Percentiles rank a stretch among this genome's conserved stretches.
These are phyloP conservation scores for Cokeromyces recurvatus DNA, from an alignment of 371 early-diverging fungal genomes.

Conservation along the genomic window DNA sequence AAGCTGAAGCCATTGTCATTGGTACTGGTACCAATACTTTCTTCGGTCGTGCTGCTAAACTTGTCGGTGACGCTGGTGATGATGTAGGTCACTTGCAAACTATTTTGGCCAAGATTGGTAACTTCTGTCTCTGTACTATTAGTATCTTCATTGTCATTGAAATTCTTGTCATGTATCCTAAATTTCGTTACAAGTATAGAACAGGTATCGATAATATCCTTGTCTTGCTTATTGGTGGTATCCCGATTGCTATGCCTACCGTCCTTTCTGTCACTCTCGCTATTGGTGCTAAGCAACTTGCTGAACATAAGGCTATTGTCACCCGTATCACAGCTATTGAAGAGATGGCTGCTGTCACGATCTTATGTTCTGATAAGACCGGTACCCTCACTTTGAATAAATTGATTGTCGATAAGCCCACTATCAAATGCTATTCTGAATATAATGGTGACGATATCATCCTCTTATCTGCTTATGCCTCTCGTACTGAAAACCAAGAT, in stretches of 20 bases:
- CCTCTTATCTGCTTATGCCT: slow-evolving; percentile 64
- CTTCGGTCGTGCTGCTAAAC: slow-evolving; percentile 87
- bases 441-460: slow-evolving; percentile 56
- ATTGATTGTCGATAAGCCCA: slow-evolving; percentile 69
- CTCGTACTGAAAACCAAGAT: slow-evolving; percentile 71
- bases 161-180: slow-evolving; percentile 78
- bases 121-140: slow-evolving; percentile 74
- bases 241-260: slow-evolving; percentile 80
- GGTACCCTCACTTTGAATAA: slow-evolving; percentile 95
- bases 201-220: slow-evolving; percentile 71
- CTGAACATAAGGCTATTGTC: slow-evolving; percentile 91
- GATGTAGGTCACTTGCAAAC: slow-evolving; percentile 89
- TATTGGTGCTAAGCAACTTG: slow-evolving; percentile 91
- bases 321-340: slow-evolving; percentile 87
- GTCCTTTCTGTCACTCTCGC: slow-evolving; percentile 92
- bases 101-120: slow-evolving; percentile 88
- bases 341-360: slow-evolving; percentile 89
- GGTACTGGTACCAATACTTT: slow-evolving; percentile 85
- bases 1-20: slow-evolving; percentile 85
- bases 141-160: slow-evolving; percentile 71
- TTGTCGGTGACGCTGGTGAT: slow-evolving; percentile 74
- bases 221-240: slow-evolving; percentile 78
- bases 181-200: slow-evolving; percentile 68
- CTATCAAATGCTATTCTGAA: slow-evolving; percentile 61
- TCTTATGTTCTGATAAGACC: slow-evolving; percentile 96